These are phyloP conservation scores for Psidium guajava DNA, from an alignment of 345 rosid genomes.

Conservation along the genomic window DNA sequence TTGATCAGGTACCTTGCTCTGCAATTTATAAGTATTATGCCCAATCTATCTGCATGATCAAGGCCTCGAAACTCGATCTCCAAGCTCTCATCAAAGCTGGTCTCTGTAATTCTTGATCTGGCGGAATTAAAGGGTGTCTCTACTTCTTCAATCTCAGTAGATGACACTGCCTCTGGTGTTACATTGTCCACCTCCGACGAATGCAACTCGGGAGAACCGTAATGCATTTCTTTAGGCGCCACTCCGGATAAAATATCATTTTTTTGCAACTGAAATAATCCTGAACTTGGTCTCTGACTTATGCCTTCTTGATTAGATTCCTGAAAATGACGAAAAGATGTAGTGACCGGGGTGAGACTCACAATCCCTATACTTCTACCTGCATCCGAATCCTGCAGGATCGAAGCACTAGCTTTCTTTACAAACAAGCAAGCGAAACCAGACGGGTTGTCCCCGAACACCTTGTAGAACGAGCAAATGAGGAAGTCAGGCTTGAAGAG, in stretches of 20 bases:
- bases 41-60: conserved; percentile 70
- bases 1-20: conserved; percentile 51
- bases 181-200: not conserved
- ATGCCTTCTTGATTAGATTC: not conserved
- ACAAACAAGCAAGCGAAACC: conserved; percentile 75
- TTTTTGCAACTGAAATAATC: not conserved
- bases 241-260: not conserved
- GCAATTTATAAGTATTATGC: conserved; percentile 37
- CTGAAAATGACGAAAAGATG: not conserved
- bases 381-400: conserved; percentile 18
- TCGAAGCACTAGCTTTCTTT: conserved; percentile 38
- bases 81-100: not conserved
- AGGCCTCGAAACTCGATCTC: conserved; percentile 44
- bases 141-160: conserved; percentile 10
- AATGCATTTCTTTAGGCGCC: not conserved
- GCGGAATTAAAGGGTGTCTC: conserved; percentile 6
- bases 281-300: not conserved
- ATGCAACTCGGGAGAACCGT: not conserved
- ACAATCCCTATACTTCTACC: conserved; percentile 22
- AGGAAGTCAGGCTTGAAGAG: conserved; percentile 74
- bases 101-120: not conserved
- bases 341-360: conserved; percentile 13
- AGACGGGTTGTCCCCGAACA: conserved; percentile 60
- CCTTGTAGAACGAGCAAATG: conserved; percentile 61
- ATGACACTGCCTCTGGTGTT: not conserved